These are phyloP conservation scores for Yamadazyma siamensis DNA, from an alignment of 1,139 yeast genomes.

Conservation along the genomic window DNA sequence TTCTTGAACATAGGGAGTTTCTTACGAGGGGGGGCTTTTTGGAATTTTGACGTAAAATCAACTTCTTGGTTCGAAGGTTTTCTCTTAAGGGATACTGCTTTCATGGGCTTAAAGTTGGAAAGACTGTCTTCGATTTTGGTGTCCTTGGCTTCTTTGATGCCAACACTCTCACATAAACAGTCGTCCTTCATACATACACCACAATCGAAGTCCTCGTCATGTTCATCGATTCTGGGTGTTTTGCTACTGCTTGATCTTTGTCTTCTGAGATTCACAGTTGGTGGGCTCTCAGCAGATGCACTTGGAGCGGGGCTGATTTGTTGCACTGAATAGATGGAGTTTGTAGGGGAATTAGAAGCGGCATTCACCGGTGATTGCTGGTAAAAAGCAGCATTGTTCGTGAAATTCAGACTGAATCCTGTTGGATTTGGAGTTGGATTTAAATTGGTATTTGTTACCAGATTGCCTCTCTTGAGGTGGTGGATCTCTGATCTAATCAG, in stretches of 20 bases:
- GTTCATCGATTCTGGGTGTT: slow-evolving; percentile 2
- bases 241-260: slow-evolving; percentile 1
- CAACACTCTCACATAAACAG: slow-evolving; percentile 68
- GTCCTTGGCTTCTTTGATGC: slow-evolving; percentile 35
- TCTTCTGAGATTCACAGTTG: slow-evolving; percentile 10
- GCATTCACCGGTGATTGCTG: slow-evolving; percentile 9
- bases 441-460: background rate
- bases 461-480: slow-evolving; percentile 11
- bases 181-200: slow-evolving; percentile 68
- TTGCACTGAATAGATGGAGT: slow-evolving; percentile 37
- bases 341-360: slow-evolving; percentile 27
- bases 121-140: slow-evolving; percentile 29
- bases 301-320: slow-evolving; percentile 58
- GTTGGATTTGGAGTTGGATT: background rate
- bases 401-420: background rate
- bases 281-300: slow-evolving; percentile 48
- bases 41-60: slow-evolving; percentile 53
- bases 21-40: slow-evolving; percentile 22
- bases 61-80: slow-evolving; percentile 35
- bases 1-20: slow-evolving; percentile 41
- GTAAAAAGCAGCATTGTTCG: no score
- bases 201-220: slow-evolving; percentile 39
- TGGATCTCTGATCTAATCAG: slow-evolving; percentile 27
- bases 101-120: slow-evolving; percentile 49
- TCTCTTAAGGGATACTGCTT: slow-evolving; percentile 56